A percentile compares a stretch with the other conserved stretches of the same genome.
Conservation (phyloP, 371 early-diverging fungal species). For the Actinomucor elegans region DNA sequence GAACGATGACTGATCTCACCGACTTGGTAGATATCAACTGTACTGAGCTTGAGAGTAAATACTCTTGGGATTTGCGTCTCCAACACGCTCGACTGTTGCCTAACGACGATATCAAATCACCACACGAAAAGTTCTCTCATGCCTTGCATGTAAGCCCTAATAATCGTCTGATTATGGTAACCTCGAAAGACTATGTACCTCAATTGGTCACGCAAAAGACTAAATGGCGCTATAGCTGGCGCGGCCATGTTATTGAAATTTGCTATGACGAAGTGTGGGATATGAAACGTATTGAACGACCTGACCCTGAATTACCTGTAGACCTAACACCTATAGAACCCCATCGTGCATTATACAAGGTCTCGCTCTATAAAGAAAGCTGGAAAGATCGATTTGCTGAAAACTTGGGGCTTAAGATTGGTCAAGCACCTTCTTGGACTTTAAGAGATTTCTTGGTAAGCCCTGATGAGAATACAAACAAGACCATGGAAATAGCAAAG, state of each 20-base stretch:
- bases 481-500: slow-evolving; percentile 24
- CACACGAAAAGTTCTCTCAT: slow-evolving; percentile 41
- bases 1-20: slow-evolving; percentile 29
- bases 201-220: slow-evolving; percentile 34
- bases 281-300: slow-evolving; percentile 13
- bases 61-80: slow-evolving; percentile 46
- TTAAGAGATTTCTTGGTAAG: slow-evolving; percentile 29
- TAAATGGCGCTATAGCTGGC: slow-evolving; percentile 39
- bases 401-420: slow-evolving; percentile 35
- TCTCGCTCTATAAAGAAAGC: slow-evolving; percentile 31
- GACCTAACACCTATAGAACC: slow-evolving; percentile 25
- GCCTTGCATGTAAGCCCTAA: slow-evolving; percentile 12
- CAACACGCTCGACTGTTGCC: slow-evolving; percentile 34
- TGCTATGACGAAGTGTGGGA: slow-evolving; percentile 47
- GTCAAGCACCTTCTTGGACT: slow-evolving; percentile 46
- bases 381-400: slow-evolving; percentile 42
- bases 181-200: slow-evolving; percentile 26
- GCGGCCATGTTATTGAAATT: slow-evolving; percentile 37
- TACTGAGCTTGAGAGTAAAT: slow-evolving; percentile 33
- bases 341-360: slow-evolving; percentile 29
- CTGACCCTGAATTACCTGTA: slow-evolving; percentile 27
- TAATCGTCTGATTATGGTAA: slow-evolving; percentile 26
- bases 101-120: slow-evolving; percentile 27
- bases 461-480: slow-evolving; percentile 23
- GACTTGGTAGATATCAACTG: slow-evolving; percentile 31